Conservation (phyloP, 371 early-diverging fungal genomes). For the Mucor circinelloides region DNA sequence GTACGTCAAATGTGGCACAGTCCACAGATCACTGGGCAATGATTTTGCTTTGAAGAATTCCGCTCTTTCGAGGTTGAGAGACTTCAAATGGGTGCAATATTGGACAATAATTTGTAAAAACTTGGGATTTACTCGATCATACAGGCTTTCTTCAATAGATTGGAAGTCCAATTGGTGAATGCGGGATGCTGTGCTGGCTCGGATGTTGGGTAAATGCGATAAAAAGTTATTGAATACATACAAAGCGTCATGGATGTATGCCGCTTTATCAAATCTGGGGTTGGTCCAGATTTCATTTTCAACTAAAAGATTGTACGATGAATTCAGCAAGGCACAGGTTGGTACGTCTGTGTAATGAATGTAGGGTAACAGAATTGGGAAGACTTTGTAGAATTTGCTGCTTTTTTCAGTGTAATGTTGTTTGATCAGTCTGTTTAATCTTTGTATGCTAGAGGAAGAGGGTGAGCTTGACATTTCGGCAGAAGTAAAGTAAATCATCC, state of each 20-base stretch:
- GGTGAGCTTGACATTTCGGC: not conserved
- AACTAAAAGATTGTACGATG: not conserved
- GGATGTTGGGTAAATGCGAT: slow-evolving; percentile 18
- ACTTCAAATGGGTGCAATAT: slow-evolving; percentile 13
- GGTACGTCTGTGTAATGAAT: not conserved
- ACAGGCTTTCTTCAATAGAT: slow-evolving; percentile 30
- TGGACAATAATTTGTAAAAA: slow-evolving; percentile 26
- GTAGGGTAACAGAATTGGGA: slow-evolving; percentile 3
- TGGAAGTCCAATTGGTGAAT: slow-evolving; percentile 27
- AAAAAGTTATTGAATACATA: slow-evolving; percentile 33
- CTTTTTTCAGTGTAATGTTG: not conserved
- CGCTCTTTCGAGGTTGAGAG: slow-evolving; percentile 23
- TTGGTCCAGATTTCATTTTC: not conserved
- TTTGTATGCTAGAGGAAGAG: not conserved
- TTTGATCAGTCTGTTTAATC: not conserved
- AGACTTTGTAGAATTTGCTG: not conserved
- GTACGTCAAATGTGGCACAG: slow-evolving; percentile 13
- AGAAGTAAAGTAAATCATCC: not conserved
- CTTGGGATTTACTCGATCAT: slow-evolving; percentile 32
- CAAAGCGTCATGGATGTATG: slow-evolving; percentile 22
- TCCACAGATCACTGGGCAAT: slow-evolving; percentile 9
- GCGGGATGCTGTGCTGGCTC: not conserved
- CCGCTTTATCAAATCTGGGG: slow-evolving; percentile 7
- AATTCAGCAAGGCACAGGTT: not conserved
- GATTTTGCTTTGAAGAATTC: slow-evolving; percentile 19